These are phyloP conservation scores for Lentinula aciculospora DNA, from an alignment of 768 basidiomycete genomes.

Conservation along the genomic window DNA sequence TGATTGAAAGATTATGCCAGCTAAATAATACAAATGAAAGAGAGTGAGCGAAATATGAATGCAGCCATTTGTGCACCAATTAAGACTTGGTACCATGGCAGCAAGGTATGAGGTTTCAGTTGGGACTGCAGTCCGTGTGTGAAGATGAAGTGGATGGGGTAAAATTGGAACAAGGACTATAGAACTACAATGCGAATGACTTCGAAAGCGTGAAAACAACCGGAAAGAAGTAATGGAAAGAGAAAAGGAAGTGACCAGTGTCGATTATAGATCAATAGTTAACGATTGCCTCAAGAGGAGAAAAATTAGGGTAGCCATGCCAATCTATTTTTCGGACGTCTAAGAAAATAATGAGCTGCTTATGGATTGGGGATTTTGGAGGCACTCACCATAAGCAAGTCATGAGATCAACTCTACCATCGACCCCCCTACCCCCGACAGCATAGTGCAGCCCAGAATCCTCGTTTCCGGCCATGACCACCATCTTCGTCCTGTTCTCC, in stretches of 20 bases:
- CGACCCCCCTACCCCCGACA: conserved; percentile 60
- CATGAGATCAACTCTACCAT: conserved; percentile 1
- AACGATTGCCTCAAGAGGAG: background rate
- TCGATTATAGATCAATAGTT: background rate
- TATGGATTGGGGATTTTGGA: background rate
- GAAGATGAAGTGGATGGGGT: background rate
- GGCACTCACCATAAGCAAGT: background rate
- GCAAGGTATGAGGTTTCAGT: background rate
- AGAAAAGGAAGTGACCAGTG: background rate
- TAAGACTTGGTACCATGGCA: background rate
- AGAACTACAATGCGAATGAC: conserved; percentile 8
- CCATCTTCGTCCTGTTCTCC: conserved; percentile 63
- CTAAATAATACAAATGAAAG: conserved; percentile 5
- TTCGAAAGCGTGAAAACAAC: conserved; percentile 7
- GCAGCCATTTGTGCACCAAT: background rate
- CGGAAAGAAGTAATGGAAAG: background rate
- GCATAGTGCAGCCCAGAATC: conserved; percentile 63
- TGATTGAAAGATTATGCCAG: conserved; percentile 6
- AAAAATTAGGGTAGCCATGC: background rate
- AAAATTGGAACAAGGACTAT: background rate
- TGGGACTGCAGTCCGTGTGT: background rate
- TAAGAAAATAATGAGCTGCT: background rate
- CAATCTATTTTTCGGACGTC: conserved; percentile 3
- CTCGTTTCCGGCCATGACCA: conserved; percentile 53
- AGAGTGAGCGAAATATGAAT: background rate